phyloP scores from a whole-genome alignment of 2,329 filamentous ascomycete genomes.

The Aspergillus novofumigatus region DNA sequence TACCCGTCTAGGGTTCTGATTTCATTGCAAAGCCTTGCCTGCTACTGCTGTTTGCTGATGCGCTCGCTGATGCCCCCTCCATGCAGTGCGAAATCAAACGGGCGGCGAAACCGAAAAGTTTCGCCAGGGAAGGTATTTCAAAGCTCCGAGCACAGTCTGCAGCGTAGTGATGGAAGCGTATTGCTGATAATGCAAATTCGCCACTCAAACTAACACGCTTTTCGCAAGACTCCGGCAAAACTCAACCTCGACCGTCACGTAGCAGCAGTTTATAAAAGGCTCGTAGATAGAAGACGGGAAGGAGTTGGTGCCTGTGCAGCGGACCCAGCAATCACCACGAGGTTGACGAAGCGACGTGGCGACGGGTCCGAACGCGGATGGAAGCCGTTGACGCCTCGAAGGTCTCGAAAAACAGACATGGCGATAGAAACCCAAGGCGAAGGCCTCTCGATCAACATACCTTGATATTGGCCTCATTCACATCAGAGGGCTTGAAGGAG shows the following conservation, averaged over 20 bases:
- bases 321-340: slow-evolving; percentile 23
- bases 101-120: slow-evolving; percentile 20
- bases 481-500: slow-evolving; percentile 74
- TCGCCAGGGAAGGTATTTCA: slow-evolving; percentile 19
- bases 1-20: neutral
- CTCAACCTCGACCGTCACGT: slow-evolving; percentile 52
- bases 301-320: slow-evolving; percentile 34
- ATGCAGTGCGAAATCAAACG: slow-evolving; percentile 19
- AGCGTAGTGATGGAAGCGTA: slow-evolving; percentile 20
- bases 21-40: slow-evolving; percentile 18
- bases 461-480: slow-evolving; percentile 97
- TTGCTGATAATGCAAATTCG: slow-evolving; percentile 53
- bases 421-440: slow-evolving; percentile 69
- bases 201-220: slow-evolving; percentile 23
- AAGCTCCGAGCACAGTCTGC: slow-evolving; percentile 30
- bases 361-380: slow-evolving; percentile 26
- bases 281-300: slow-evolving; percentile 27
- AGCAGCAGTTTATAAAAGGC: slow-evolving; percentile 23
- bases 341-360: slow-evolving; percentile 20
- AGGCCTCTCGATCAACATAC: slow-evolving; percentile 94
- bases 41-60: slow-evolving; percentile 46
- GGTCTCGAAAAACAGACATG: slow-evolving; percentile 46
- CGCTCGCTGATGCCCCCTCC: slow-evolving; percentile 49
- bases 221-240: slow-evolving; percentile 50
- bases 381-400: slow-evolving; percentile 36